Evolutionary conservation across 177 flowering plant genomes (phyloP).

Genomic region (Vitis hybrid): DNA sequence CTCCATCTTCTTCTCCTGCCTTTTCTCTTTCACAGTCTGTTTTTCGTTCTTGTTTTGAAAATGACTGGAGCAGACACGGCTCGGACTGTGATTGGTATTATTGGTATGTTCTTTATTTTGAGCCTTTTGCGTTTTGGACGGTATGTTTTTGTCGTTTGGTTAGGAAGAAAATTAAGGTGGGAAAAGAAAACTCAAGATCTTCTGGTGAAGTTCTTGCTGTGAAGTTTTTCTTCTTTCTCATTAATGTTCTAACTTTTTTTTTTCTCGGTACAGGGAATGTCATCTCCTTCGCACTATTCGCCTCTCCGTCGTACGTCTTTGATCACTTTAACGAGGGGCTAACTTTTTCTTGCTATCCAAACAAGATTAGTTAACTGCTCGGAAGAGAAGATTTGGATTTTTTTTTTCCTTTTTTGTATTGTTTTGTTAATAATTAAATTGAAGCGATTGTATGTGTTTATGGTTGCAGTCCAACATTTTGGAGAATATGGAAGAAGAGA

Average conservation of each 20-base stretch:
- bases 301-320: constrained; percentile 35
- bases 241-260: neutral
- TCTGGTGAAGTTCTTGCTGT: too few species aligned
- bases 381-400: too few species aligned
- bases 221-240: neutral
- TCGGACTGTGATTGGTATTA: constrained; percentile 26
- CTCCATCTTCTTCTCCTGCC: neutral
- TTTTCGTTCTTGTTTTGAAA: neutral
- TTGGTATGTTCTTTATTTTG: constrained; percentile 8
- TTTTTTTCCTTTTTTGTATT: too few species aligned
- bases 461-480: constrained; percentile 57
- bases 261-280: constrained; percentile 36
- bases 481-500: constrained; percentile 45
- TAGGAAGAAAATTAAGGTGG: too few species aligned
- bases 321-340: neutral
- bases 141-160: too few species aligned
- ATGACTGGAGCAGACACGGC: constrained; percentile 14
- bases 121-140: neutral
- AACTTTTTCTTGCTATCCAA: neutral
- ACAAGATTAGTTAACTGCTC: too few species aligned
- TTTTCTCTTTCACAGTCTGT: neutral
- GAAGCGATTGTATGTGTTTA: neutral
- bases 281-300: constrained; percentile 34
- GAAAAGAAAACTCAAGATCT: too few species aligned
- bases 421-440: too few species aligned